Percentiles rank a stretch among this genome's conserved stretches.
These are phyloP conservation scores for Russula emetica DNA, from an alignment of 768 basidiomycete genomes.

Conservation along the genomic window DNA sequence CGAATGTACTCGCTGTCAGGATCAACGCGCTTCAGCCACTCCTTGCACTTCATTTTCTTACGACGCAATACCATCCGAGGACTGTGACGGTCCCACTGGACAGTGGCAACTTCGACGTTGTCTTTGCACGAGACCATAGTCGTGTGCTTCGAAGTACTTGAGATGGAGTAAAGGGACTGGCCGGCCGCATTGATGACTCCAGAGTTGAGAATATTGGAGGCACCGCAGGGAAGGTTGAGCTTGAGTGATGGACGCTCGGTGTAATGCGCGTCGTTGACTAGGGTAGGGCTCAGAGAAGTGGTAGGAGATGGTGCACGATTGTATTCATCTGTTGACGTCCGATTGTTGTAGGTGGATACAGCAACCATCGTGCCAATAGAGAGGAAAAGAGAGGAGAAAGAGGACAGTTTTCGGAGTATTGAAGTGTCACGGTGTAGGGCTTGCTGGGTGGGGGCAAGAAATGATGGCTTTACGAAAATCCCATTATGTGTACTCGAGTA, in stretches of 20 bases:
- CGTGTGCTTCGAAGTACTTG: constrained; percentile 8
- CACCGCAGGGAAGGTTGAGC: no score
- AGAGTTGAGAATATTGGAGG: no score
- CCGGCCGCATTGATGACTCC: constrained; percentile 3
- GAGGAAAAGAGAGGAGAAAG: no score
- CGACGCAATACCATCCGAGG: constrained; percentile 14
- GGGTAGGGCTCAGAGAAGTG: constrained; percentile 1
- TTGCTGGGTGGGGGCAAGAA: no score
- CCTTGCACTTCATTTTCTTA: constrained; percentile 11
- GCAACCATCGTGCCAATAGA: no score
- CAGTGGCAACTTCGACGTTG: constrained; percentile 10
- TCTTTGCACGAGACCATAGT: not conserved
- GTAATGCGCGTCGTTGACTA: not conserved
- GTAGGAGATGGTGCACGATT: not conserved
- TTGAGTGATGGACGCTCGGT: no score
- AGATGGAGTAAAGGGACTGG: not conserved
- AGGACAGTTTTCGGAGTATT: no score
- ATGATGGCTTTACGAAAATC: no score
- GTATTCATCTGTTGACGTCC: not conserved
- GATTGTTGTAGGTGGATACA: no score
- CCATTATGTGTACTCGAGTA: no score
- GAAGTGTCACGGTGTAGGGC: no score
- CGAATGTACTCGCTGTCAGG: constrained; percentile 4
- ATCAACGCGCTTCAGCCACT: constrained; percentile 6
- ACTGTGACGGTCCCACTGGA: constrained; percentile 14